phyloP scores from a whole-genome alignment of 306 rosid species.

The Pyrus communis region DNA sequence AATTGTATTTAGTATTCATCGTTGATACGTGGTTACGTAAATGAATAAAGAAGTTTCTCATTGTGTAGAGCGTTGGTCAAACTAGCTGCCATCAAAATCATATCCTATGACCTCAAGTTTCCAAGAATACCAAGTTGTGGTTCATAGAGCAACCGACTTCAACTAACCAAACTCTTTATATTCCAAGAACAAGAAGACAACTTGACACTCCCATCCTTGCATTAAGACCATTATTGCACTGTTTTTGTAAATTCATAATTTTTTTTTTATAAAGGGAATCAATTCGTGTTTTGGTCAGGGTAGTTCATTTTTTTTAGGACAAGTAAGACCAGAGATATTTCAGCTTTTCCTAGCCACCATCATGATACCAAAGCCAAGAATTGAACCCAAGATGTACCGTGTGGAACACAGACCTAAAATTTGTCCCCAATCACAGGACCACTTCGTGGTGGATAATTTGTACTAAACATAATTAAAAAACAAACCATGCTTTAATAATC shows the following conservation, averaged over 20 bases:
- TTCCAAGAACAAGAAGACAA: not conserved
- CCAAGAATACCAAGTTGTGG: not conserved
- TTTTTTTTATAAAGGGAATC: not conserved
- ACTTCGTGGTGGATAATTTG: no score
- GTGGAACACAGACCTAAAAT: no score
- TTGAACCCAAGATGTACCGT: rapidly evolving
- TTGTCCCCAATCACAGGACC: no score
- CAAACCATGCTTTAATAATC: not conserved
- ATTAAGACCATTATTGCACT: not conserved
- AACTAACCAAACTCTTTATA: not conserved
- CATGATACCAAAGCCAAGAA: no score
- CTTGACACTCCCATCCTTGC: not conserved
- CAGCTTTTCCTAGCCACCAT: no score
- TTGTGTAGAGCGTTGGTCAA: not conserved
- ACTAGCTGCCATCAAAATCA: not conserved
- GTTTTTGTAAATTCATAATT: not conserved
- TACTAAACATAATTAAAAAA: not conserved
- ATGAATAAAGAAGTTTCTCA: not conserved
- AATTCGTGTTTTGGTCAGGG: rapidly evolving
- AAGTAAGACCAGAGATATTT: no score
- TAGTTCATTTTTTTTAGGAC: no score
- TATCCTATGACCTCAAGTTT: not conserved
- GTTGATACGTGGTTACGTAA: no score
- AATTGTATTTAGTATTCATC: not conserved
- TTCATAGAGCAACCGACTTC: not conserved